phyloP scores from a whole-genome alignment of 2,329 filamentous ascomycete species.

The Phoma sp. region DNA sequence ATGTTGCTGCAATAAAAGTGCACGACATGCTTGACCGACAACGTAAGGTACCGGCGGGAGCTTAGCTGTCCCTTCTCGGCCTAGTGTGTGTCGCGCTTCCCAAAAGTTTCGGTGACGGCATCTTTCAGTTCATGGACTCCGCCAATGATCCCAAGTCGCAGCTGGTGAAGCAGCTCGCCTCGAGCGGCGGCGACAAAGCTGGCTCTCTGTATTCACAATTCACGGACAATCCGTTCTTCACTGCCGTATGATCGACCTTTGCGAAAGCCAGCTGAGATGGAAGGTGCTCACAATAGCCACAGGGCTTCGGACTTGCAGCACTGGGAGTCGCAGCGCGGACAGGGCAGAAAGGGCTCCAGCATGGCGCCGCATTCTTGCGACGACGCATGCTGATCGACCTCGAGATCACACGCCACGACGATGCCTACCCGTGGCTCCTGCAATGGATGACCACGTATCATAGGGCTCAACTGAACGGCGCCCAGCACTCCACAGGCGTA shows the following conservation, averaged over 20 bases:
- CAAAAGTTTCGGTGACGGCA: conserved; percentile 13
- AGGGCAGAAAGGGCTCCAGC: conserved; percentile 76
- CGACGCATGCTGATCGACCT: conserved; percentile 91
- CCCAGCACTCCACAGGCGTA: conserved; percentile 29
- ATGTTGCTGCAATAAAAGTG: too few species aligned
- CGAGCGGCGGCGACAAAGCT: conserved; percentile 40
- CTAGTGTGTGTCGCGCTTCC: conserved; percentile 25
- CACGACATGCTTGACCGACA: too few species aligned
- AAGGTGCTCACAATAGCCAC: conserved; percentile 40
- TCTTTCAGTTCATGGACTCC: conserved; percentile 39
- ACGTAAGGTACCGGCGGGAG: background rate
- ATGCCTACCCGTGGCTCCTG: conserved; percentile 91
- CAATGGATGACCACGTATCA: conserved; percentile 92
- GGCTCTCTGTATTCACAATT: conserved; percentile 53
- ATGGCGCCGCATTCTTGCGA: conserved; percentile 75
- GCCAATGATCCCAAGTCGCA: conserved; percentile 45
- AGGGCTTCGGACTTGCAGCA: conserved; percentile 88
- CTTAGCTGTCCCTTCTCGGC: conserved; percentile 13
- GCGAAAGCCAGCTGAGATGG: conserved; percentile 44
- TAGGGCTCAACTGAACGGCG: conserved; percentile 61
- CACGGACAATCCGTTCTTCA: conserved; percentile 60
- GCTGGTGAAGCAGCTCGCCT: conserved; percentile 46
- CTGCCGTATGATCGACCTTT: conserved; percentile 56
- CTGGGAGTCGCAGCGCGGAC: conserved; percentile 82
- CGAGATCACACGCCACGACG: conserved; percentile 92